Conservation (phyloP, 2,329 filamentous ascomycete species). For the Alternaria burnsii region DNA sequence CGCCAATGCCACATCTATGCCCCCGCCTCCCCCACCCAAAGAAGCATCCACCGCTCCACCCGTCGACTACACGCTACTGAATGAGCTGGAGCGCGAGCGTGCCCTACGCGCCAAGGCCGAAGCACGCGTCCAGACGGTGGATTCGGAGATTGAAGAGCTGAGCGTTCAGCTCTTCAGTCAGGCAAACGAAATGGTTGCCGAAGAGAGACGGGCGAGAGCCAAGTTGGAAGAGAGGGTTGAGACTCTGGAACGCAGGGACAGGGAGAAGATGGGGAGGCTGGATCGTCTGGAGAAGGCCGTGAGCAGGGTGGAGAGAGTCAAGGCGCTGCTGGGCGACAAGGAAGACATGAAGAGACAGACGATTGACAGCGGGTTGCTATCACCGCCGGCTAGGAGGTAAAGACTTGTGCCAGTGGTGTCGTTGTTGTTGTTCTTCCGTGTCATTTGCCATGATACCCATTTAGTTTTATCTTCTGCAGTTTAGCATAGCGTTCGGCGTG, state of each 20-base stretch:
- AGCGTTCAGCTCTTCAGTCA: slow-evolving; percentile 79
- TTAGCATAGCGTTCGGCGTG: slow-evolving; percentile 12
- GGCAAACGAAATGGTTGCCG: slow-evolving; percentile 87
- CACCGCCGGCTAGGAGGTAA: slow-evolving; percentile 8
- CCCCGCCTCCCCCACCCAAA: slow-evolving; percentile 42
- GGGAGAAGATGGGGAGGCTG: slow-evolving; percentile 72
- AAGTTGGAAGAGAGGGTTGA: slow-evolving; percentile 75
- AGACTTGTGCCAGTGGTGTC: neutral
- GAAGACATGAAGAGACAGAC: slow-evolving; percentile 1
- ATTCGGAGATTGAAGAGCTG: slow-evolving; percentile 79
- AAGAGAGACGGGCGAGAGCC: slow-evolving; percentile 74
- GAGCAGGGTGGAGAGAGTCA: slow-evolving; percentile 74
- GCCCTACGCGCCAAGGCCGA: slow-evolving; percentile 73
- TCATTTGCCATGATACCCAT: slow-evolving; percentile 13
- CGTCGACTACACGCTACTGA: slow-evolving; percentile 62
- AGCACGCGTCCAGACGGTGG: slow-evolving; percentile 70
- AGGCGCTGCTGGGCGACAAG: slow-evolving; percentile 61
- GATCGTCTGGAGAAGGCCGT: slow-evolving; percentile 77
- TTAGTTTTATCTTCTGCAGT: slow-evolving; percentile 5
- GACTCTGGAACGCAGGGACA: slow-evolving; percentile 73
- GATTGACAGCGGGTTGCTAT: neutral
- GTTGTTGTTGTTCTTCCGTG: neutral
- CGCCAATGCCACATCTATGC: slow-evolving; percentile 35
- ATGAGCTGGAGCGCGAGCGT: slow-evolving; percentile 72
- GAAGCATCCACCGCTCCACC: slow-evolving; percentile 19